phyloP scores from a whole-genome alignment of 805 yeast genomes.

The Saturnispora gosingensis region DNA sequence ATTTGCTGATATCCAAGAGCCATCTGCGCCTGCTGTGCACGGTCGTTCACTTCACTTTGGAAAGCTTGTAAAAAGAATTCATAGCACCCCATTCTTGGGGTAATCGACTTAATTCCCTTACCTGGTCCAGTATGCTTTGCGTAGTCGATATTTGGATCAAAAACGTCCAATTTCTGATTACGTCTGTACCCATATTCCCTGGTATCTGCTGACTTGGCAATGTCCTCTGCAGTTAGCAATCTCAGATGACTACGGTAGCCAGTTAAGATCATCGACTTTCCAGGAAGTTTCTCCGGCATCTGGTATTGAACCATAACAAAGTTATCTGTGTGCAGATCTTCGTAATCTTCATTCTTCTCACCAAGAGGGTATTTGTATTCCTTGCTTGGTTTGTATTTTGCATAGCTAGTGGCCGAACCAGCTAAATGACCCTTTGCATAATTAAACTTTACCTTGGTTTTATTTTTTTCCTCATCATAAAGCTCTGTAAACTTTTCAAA shows the following conservation, averaged over 20 bases:
- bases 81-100: conserved; percentile 44
- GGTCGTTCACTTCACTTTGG: conserved; percentile 19
- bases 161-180: conserved; percentile 18
- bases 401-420: conserved; percentile 39
- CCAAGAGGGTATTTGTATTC: conserved; percentile 37
- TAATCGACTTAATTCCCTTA: conserved; percentile 33
- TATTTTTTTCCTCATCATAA: conserved; percentile 37
- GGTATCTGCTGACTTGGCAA: conserved; percentile 48
- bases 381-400: conserved; percentile 29
- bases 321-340: conserved; percentile 31
- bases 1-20: conserved; percentile 17
- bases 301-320: conserved; percentile 42
- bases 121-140: conserved; percentile 42
- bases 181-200: conserved; percentile 16
- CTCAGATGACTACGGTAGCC: conserved; percentile 61
- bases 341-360: conserved; percentile 25
- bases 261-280: conserved; percentile 77
- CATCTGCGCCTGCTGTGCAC: background rate
- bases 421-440: conserved; percentile 47
- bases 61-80: conserved; percentile 33
- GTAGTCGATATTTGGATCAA: conserved; percentile 25
- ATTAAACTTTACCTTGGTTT: conserved; percentile 33
- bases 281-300: conserved; percentile 49
- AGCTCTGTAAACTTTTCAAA: conserved; percentile 33
- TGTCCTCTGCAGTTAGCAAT: conserved; percentile 61